These are phyloP conservation scores for Cyclotella baltica DNA, from an alignment of 108 stramenopile genomes.

Conservation along the genomic window DNA sequence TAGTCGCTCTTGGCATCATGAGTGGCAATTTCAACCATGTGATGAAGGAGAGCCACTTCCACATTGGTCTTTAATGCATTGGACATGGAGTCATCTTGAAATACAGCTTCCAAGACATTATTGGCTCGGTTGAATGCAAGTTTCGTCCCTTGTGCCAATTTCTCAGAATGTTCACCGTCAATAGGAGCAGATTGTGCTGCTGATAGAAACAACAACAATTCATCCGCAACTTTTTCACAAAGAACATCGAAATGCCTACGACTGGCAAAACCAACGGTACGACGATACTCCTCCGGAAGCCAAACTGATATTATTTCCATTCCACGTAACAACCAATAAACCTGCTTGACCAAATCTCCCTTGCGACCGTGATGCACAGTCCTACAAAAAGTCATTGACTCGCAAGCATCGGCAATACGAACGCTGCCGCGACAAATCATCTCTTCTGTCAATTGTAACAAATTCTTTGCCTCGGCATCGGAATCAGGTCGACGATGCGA, in stretches of 20 bases:
- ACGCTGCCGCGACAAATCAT: conserved; percentile 57
- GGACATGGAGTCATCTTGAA: conserved; percentile 40
- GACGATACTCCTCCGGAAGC: conserved; percentile 42
- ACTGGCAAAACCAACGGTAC: conserved; percentile 44
- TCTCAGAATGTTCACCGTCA: conserved; percentile 1
- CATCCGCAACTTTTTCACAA: conserved; percentile 40
- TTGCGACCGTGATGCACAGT: conserved; percentile 43
- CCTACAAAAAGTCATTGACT: conserved; percentile 65
- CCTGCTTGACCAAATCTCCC: conserved; percentile 39
- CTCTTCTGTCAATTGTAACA: conserved; percentile 61
- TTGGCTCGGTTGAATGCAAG: conserved; percentile 15
- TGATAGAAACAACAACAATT: conserved; percentile 43
- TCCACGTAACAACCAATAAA: conserved; percentile 72
- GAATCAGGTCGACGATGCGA: conserved; percentile 64
- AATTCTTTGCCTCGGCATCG: conserved; percentile 70
- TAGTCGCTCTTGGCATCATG: conserved; percentile 51
- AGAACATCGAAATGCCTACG: conserved; percentile 50
- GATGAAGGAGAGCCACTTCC: conserved; percentile 51
- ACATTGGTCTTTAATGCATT: conserved; percentile 32
- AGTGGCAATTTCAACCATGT: conserved; percentile 59
- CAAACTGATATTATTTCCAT: conserved; percentile 63
- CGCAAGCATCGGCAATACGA: conserved; percentile 76
- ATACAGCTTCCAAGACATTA: conserved; percentile 36
- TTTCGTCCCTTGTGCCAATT: not conserved
- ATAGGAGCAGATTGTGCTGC: not conserved